Base-by-base conservation (phyloP, 345 rosid species). In the Erucastrum elatum region DNA sequence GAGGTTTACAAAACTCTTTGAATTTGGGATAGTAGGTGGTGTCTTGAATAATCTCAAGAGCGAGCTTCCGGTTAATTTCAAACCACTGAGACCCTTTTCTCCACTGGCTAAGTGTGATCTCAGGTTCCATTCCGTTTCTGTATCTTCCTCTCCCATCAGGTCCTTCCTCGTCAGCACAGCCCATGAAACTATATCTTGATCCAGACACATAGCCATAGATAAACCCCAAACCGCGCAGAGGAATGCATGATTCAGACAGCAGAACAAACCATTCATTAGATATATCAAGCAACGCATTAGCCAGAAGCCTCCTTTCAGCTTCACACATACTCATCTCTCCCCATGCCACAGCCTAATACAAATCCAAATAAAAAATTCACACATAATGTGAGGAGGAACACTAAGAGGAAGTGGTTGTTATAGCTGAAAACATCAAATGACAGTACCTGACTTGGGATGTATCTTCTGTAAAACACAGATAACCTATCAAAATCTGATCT, bases 21-120 rank as follows among this genome's bases (percentile, higher is more conserved):
- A 91, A 95, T 78, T 87, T 91, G 3, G 99, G 97, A 74, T 93
- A 88, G 82, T 88, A 95, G 3, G 41, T 79, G 17, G 77, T 68
- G 74, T 95, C 99, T 77, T 82, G 82, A 5, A 95, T 70, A 39
- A 95, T 89, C 41, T 78, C 80, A 6, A 88, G 4, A 30, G 97
- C 99, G 0, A 95, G 90, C 74, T 70, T 78, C 41, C 98, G 82
- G 49, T 87, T 85, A 25, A 91, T 82, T 82, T 92, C 97, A 71
- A 94, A 92, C 97, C 97, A 94, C 66, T 94, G 98, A 49, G 98
- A 86, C 44, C 98, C 98, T 86, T 94, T 94, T 9, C 96, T 89
- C 98, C 98, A 95, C 62, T 93, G 91, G 68, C 83, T 72, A 44
- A 91, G 87, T 10, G 77, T 85, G 62, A 95, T 88, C 75, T 84